Evolutionary conservation across 352 stramenopile genomes (phyloP).

Genomic region (Pythium rishiriense): DNA sequence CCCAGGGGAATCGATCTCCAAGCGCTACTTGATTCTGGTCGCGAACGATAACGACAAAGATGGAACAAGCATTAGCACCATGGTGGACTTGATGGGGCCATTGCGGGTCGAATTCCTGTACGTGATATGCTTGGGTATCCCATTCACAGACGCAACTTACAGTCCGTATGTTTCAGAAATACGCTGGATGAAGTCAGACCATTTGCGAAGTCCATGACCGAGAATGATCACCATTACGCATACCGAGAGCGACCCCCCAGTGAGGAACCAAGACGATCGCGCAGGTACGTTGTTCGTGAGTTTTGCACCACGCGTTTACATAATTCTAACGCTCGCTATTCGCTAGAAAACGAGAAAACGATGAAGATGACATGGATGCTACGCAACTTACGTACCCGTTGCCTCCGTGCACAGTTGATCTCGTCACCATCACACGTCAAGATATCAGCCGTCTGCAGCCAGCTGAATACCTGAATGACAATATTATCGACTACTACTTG

Average conservation of each 20-base stretch:
- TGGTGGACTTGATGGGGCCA: conserved; percentile 13
- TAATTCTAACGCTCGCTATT: background rate
- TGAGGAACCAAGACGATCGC: conserved; percentile 5
- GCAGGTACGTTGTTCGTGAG: conserved; percentile 1
- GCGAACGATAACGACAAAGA: conserved; percentile 17
- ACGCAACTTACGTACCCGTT: conserved; percentile 62
- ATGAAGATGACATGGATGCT: conserved; percentile 16
- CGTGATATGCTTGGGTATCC: background rate
- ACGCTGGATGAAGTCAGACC: conserved; percentile 17
- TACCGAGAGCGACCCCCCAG: conserved; percentile 1
- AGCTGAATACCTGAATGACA: conserved; percentile 90
- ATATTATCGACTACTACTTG: conserved; percentile 92
- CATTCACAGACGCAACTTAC: background rate
- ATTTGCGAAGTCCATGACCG: conserved; percentile 10
- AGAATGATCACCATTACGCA: conserved; percentile 12
- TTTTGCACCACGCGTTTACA: background rate
- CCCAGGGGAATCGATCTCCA: conserved; percentile 1
- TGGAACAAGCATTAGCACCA: conserved; percentile 1
- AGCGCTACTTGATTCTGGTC: conserved; percentile 16
- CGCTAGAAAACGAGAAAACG: conserved; percentile 11
- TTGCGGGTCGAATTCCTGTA: conserved; percentile 12
- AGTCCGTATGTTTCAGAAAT: background rate
- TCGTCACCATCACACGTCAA: conserved; percentile 71
- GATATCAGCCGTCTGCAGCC: conserved; percentile 65
- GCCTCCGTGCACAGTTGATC: conserved; percentile 65